Conservation (phyloP, 371 early-diverging fungal species). For the Circinella umbellata region DNA sequence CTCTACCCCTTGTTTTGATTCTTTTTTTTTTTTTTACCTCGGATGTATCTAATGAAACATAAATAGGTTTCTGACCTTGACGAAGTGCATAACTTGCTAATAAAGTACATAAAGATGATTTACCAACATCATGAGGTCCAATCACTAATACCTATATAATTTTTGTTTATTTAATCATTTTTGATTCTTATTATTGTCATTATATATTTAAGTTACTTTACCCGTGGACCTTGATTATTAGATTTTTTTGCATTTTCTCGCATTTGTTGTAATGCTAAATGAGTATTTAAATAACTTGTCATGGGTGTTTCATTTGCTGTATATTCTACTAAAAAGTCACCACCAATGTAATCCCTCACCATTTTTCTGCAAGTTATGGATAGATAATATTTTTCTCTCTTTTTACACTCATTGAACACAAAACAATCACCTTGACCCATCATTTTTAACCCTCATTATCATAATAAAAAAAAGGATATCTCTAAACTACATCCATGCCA, state of each 20-base stretch:
- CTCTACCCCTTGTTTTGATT: too few relatives aligned
- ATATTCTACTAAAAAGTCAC: conserved; percentile 81
- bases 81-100: conserved; percentile 86
- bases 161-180: not conserved
- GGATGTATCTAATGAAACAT: conserved; percentile 84
- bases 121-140: conserved; percentile 92
- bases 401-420: not conserved
- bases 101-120: conserved; percentile 83
- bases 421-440: too few relatives aligned
- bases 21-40: conserved; percentile 54
- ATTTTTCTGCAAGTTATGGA: conserved; percentile 23
- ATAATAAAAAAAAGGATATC: conserved; percentile 47
- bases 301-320: conserved; percentile 94
- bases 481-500: conserved; percentile 91
- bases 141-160: conserved; percentile 73
- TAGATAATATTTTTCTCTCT: too few relatives aligned
- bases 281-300: conserved; percentile 86
- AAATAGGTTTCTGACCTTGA: conserved; percentile 77
- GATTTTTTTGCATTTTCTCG: conserved; percentile 61
- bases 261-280: conserved; percentile 84
- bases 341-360: conserved; percentile 52
- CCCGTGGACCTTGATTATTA: conserved; percentile 70
- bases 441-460: not conserved
- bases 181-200: not conserved
- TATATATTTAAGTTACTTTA: conserved; percentile 21